phyloP scores from a whole-genome alignment of 139 green algal genomes.

The Haematococcus sp. region DNA sequence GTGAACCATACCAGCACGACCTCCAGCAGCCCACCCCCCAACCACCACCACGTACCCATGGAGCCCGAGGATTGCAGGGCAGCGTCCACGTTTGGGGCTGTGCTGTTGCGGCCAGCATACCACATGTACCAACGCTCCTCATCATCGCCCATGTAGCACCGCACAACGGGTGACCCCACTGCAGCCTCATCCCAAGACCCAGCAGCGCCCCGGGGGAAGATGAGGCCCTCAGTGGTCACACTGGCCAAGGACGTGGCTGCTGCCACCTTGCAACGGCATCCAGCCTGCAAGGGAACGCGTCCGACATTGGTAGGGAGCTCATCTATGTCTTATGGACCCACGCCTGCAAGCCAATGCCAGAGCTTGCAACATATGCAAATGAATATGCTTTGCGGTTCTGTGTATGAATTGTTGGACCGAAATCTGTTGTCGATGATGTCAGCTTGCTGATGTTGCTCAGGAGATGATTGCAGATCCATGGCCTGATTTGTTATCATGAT shows the following conservation, averaged over 20 bases:
- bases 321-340: too few species aligned
- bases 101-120: constrained; percentile 63
- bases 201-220: constrained; percentile 46
- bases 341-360: background rate
- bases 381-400: background rate
- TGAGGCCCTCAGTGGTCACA: constrained; percentile 44
- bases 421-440: too few species aligned
- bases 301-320: too few species aligned
- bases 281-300: too few species aligned
- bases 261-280: too few species aligned
- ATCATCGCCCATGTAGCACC: constrained; percentile 78
- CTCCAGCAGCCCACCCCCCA: too few species aligned
- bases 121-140: constrained; percentile 89
- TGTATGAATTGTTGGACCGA: background rate
- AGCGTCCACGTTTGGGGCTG: constrained; percentile 33
- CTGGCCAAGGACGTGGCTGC: constrained; percentile 2
- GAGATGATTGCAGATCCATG: too few species aligned
- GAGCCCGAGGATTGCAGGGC: constrained; percentile 57
- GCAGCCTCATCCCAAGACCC: constrained; percentile 72
- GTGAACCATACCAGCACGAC: too few species aligned
- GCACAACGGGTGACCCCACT: constrained; percentile 72
- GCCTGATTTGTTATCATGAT: too few species aligned
- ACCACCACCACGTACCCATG: constrained; percentile 40
- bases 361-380: background rate
- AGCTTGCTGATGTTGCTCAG: too few species aligned